A percentile compares a stretch with the other conserved stretches of the same genome.
Evolutionary conservation across 495 filamentous ascomycete genomes (phyloP).

Genomic region (Neurospora terricola): DNA sequence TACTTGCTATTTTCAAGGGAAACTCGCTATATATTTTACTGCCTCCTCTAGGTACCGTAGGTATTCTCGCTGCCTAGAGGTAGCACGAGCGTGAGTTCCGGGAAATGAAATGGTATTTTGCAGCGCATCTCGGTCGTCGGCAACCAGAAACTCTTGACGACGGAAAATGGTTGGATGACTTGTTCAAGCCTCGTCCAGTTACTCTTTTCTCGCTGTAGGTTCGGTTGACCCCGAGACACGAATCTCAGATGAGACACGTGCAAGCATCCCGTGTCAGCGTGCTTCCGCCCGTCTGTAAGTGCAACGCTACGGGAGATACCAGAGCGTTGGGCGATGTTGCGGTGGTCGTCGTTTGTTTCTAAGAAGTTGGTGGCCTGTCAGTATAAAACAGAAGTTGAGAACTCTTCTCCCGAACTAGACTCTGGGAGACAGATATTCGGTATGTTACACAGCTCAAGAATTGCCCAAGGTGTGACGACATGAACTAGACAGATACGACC

Average conservation of each 20-base stretch:
- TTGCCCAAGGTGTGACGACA: not conserved
- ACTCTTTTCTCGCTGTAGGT: too few relatives aligned
- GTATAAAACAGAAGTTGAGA: too few relatives aligned
- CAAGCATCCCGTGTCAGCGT: too few relatives aligned
- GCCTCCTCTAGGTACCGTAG: not conserved
- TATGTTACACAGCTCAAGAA: not conserved
- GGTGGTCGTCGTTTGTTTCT: too few relatives aligned
- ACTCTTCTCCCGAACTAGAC: not conserved
- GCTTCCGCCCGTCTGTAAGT: too few relatives aligned
- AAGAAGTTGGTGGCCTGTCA: too few relatives aligned
- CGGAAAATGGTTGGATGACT: not conserved
- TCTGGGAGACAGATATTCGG: not conserved
- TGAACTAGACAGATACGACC: not conserved
- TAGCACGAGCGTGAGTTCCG: not conserved
- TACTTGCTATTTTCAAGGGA: not conserved
- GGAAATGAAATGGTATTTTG: not conserved
- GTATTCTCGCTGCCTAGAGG: not conserved
- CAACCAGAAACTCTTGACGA: not conserved
- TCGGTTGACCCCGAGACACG: too few relatives aligned
- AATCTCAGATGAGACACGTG: too few relatives aligned
- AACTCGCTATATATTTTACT: not conserved
- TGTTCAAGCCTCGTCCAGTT: too few relatives aligned
- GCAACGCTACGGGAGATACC: too few relatives aligned
- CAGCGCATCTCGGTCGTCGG: not conserved
- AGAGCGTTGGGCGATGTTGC: too few relatives aligned